Conservation (phyloP, 352 stramenopile genomes). For the Phytophthora aleatoria region DNA sequence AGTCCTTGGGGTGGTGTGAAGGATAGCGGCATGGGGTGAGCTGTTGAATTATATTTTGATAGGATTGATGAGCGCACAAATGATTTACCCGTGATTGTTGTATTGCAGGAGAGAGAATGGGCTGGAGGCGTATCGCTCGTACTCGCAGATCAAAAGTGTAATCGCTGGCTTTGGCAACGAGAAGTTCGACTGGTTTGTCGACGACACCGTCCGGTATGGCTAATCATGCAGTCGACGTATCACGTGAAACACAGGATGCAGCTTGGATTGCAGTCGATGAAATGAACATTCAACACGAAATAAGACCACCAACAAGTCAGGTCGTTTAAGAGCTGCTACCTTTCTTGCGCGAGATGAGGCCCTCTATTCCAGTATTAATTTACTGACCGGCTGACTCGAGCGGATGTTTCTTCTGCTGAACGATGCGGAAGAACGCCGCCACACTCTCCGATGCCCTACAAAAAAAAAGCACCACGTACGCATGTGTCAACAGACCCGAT, state of each 20-base stretch:
- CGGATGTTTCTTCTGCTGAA: constrained; percentile 78
- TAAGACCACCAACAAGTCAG: neutral
- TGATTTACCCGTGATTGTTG: constrained; percentile 2
- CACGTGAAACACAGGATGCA: no score
- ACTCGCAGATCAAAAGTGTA: constrained; percentile 82
- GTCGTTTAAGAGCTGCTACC: constrained; percentile 1
- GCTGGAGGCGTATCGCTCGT: constrained; percentile 64
- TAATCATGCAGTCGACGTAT: constrained; percentile 16
- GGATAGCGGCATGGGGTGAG: constrained; percentile 64
- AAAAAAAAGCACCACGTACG: neutral
- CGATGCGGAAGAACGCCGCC: constrained; percentile 73
- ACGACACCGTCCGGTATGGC: constrained; percentile 61
- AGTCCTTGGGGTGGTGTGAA: constrained; percentile 79
- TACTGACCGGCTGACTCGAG: constrained; percentile 29
- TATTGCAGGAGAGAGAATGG: constrained; percentile 83
- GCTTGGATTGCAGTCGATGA: neutral
- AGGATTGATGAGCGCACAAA: neutral
- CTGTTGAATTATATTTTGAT: neutral
- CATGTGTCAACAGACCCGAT: neutral
- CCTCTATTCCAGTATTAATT: constrained; percentile 29
- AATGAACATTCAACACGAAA: neutral
- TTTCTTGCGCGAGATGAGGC: constrained; percentile 3
- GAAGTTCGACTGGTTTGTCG: constrained; percentile 81
- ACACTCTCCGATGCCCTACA: constrained; percentile 75
- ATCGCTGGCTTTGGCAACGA: constrained; percentile 64